These are phyloP conservation scores for Mycena epipterygia DNA, from an alignment of 768 basidiomycete species.

Conservation along the genomic window DNA sequence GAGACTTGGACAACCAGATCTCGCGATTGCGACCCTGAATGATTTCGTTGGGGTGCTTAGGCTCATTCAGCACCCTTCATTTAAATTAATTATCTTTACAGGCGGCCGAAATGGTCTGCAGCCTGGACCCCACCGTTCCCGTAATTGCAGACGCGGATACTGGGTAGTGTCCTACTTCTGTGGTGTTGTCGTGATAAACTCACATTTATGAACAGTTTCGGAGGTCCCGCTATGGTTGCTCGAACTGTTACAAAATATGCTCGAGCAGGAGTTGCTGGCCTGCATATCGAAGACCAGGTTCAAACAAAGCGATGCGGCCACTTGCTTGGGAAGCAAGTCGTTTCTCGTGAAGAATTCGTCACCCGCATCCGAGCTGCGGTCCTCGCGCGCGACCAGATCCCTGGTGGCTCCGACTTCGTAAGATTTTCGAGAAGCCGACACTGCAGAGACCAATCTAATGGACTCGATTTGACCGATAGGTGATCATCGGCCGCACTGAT, in stretches of 20 bases:
- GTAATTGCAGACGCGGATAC: conserved; percentile 72
- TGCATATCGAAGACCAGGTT: conserved; percentile 72
- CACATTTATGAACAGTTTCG: conserved; percentile 50
- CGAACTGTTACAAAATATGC: conserved; percentile 66
- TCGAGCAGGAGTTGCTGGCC: conserved; percentile 62
- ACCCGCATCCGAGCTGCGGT: conserved; percentile 85
- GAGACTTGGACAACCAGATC: conserved; percentile 61
- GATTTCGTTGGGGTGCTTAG: conserved; percentile 62
- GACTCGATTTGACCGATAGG: conserved; percentile 53
- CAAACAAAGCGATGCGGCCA: conserved; percentile 72
- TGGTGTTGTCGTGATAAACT: not conserved
- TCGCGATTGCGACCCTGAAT: conserved; percentile 68
- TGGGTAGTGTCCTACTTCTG: conserved; percentile 48
- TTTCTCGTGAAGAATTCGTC: conserved; percentile 81
- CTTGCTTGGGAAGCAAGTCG: conserved; percentile 85
- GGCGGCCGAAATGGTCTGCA: conserved; percentile 64
- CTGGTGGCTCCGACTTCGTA: conserved; percentile 82
- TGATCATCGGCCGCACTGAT: conserved; percentile 83
- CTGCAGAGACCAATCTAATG: not conserved
- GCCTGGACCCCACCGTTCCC: conserved; percentile 59
- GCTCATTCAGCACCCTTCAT: not conserved
- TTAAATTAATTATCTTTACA: conserved; percentile 36
- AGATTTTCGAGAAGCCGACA: conserved; percentile 35
- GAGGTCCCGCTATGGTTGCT: conserved; percentile 67
- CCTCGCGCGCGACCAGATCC: conserved; percentile 80